Conservation (phyloP, 2,329 filamentous ascomycete genomes). For the Tolypocladium nubicola region DNA sequence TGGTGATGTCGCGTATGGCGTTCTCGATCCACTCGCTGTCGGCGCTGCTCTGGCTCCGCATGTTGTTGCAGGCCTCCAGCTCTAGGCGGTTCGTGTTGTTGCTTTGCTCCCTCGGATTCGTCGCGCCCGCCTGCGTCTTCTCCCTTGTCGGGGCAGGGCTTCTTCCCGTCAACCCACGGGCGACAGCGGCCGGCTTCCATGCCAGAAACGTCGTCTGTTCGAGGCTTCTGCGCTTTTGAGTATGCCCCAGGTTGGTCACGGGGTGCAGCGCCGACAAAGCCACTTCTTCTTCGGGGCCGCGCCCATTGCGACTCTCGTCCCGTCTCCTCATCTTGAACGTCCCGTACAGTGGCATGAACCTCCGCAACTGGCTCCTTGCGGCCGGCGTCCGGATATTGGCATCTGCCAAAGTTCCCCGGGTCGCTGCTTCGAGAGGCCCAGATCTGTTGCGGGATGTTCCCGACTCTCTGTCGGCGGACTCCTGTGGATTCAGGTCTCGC, state of each 20-base stretch:
- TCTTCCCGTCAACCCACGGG: neutral
- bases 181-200: neutral
- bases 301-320: neutral
- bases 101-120: neutral
- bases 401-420: neutral
- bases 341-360: neutral
- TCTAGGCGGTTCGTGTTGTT: neutral
- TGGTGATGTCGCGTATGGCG: constrained; percentile 10
- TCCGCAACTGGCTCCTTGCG: neutral
- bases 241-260: neutral
- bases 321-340: neutral
- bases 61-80: neutral
- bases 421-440: neutral
- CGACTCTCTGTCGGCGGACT: neutral
- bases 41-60: neutral
- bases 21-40: constrained; percentile 11
- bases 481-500: neutral
- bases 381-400: neutral
- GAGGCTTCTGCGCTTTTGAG: neutral
- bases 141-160: no score
- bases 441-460: neutral
- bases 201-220: neutral
- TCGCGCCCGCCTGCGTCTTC: neutral
- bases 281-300: neutral
- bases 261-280: neutral